Conservation (phyloP, 306 rosid species). For the Acacia acuminata region DNA sequence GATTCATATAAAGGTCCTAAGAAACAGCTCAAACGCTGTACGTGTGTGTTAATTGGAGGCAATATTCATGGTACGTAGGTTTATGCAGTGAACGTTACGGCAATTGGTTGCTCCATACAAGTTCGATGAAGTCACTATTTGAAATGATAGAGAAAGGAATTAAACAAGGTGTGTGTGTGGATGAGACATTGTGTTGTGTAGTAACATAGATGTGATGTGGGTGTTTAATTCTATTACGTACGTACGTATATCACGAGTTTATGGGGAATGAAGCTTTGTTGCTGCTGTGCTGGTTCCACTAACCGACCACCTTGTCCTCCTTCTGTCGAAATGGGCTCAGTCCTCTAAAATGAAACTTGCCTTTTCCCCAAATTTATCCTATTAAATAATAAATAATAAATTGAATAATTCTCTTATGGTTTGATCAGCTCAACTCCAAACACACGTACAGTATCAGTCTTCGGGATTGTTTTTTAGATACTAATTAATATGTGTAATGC, state of each 20-base stretch:
- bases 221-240: slow-evolving; percentile 20
- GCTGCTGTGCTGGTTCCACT: slow-evolving; percentile 20
- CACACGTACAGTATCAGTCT: neutral
- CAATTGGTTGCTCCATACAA: neutral
- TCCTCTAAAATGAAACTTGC: slow-evolving; percentile 22
- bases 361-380: slow-evolving; percentile 1
- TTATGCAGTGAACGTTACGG: neutral
- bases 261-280: neutral
- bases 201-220: neutral
- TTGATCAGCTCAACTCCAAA: slow-evolving; percentile 14
- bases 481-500: neutral
- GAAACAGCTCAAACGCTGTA: neutral
- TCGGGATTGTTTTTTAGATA: slow-evolving; percentile 24
- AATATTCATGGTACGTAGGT: neutral
- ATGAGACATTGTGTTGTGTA: slow-evolving; percentile 27
- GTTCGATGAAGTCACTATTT: neutral
- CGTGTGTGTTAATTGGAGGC: neutral
- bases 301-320: slow-evolving; percentile 33
- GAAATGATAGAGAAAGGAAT: neutral
- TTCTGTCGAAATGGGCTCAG: slow-evolving; percentile 28
- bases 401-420: neutral
- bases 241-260: neutral
- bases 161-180: neutral
- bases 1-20: neutral
- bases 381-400: neutral